Evolutionary conservation across 768 basidiomycete genomes (phyloP).

Genomic region (Mycena haematopus): DNA sequence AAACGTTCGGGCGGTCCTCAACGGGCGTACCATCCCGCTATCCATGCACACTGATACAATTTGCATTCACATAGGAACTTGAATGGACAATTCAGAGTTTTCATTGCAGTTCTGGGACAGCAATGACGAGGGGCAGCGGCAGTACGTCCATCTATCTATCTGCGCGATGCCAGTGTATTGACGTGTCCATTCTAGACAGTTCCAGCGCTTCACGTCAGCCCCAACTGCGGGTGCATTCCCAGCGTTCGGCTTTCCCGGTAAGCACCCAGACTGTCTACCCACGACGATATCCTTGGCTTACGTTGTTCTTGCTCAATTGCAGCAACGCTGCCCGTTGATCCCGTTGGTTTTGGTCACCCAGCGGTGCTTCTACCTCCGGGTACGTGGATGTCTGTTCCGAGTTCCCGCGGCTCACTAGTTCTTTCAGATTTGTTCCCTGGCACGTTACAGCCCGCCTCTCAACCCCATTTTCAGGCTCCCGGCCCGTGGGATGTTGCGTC

Average conservation of each 20-base stretch:
- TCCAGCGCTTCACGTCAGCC: not conserved
- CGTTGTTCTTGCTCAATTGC: not conserved
- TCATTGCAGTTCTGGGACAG: not conserved
- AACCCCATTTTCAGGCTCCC: slow-evolving; percentile 1
- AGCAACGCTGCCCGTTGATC: not conserved
- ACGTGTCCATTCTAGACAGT: slow-evolving; percentile 2
- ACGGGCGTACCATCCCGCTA: not conserved
- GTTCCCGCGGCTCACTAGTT: not conserved
- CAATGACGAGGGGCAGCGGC: slow-evolving; percentile 8
- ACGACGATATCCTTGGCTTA: not conserved
- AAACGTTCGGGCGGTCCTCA: not conserved
- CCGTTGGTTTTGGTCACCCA: not conserved
- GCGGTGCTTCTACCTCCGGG: no score
- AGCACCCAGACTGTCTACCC: slow-evolving; percentile 4
- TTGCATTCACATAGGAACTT: not conserved
- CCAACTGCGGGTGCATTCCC: not conserved
- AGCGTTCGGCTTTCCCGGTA: not conserved
- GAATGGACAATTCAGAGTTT: slow-evolving; percentile 3
- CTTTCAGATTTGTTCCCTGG: slow-evolving; percentile 14
- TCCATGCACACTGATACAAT: not conserved
- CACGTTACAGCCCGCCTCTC: slow-evolving; percentile 2
- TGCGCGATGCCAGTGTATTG: not conserved
- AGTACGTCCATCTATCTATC: slow-evolving; percentile 3
- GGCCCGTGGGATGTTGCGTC: slow-evolving; percentile 1
- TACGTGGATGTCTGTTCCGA: no score